Percentiles rank a stretch among this genome's conserved stretches.
These are phyloP conservation scores for Yamadazyma laniorum DNA, from an alignment of 805 yeast species.

Conservation along the genomic window DNA sequence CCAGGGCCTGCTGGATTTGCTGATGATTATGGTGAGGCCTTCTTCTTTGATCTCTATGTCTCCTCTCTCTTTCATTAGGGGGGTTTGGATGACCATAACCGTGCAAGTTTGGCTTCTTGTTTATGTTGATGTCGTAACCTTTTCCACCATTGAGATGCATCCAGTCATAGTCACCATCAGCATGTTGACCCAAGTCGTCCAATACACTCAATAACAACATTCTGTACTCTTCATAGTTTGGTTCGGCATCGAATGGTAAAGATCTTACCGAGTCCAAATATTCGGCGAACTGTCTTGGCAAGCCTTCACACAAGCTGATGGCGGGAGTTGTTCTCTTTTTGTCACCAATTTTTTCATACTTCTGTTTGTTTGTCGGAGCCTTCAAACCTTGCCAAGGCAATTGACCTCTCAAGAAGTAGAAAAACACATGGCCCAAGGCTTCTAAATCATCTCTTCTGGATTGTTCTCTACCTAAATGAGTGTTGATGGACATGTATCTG, in stretches of 20 bases:
- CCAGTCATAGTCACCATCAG: slow-evolving; percentile 96
- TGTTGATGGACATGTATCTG: slow-evolving; percentile 96
- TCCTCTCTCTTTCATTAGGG: slow-evolving; percentile 45
- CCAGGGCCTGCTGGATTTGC: slow-evolving; percentile 8
- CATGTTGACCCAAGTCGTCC: slow-evolving; percentile 53
- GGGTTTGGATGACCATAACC: slow-evolving; percentile 97
- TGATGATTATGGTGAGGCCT: slow-evolving; percentile 35
- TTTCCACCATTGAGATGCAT: slow-evolving; percentile 92
- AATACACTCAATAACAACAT: slow-evolving; percentile 59
- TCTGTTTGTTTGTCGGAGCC: slow-evolving; percentile 96
- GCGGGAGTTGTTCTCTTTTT: slow-evolving; percentile 89
- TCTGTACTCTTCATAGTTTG: slow-evolving; percentile 81
- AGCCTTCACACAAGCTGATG: slow-evolving; percentile 80
- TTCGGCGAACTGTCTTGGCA: slow-evolving; percentile 90
- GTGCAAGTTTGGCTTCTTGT: slow-evolving; percentile 90
- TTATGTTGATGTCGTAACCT: slow-evolving; percentile 90
- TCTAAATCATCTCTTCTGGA: slow-evolving; percentile 95
- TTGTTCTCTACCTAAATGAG: slow-evolving; percentile 97
- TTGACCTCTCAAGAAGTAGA: slow-evolving; percentile 90
- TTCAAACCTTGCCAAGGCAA: slow-evolving; percentile 99
- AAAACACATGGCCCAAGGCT: slow-evolving; percentile 93
- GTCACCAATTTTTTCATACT: slow-evolving; percentile 96
- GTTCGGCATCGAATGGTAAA: slow-evolving; percentile 88
- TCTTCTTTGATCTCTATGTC: slow-evolving; percentile 47
- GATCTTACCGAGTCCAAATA: slow-evolving; percentile 86